Evolutionary conservation across 225 moss, liverwort and hornwort genomes (phyloP).

Genomic region (Neckera pumila): DNA sequence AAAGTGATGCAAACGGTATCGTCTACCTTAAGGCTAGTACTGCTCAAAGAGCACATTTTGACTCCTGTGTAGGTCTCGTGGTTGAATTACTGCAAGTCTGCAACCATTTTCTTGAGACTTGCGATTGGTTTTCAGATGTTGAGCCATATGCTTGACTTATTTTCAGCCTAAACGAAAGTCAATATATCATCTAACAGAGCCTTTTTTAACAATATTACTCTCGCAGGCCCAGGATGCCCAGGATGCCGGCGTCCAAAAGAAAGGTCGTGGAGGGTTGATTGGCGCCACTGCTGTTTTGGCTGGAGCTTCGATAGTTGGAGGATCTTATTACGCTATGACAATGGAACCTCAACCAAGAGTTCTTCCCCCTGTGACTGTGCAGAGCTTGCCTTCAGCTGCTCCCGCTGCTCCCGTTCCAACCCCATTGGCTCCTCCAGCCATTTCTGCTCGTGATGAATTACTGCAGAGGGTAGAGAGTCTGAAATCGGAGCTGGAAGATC

Average conservation of each 20-base stretch:
- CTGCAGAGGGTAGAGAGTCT: conserved; percentile 30
- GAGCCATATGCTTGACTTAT: background rate
- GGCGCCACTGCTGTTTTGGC: conserved; percentile 27
- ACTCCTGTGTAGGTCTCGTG: background rate
- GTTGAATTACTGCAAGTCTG: background rate
- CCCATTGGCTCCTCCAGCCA: conserved; percentile 11
- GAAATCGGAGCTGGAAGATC: conserved; percentile 44
- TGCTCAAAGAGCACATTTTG: background rate
- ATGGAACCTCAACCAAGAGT: conserved; percentile 16
- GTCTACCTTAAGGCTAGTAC: background rate
- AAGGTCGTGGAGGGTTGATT: conserved; percentile 11
- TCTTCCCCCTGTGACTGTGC: conserved; percentile 9
- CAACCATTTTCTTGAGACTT: background rate
- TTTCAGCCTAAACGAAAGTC: background rate
- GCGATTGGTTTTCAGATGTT: background rate
- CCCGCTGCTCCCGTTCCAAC: background rate
- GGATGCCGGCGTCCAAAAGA: conserved; percentile 14
- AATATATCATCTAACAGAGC: background rate
- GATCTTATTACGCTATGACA: conserved; percentile 45
- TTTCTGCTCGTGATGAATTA: conserved; percentile 63
- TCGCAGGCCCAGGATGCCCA: conserved; percentile 22
- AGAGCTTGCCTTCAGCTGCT: conserved; percentile 6
- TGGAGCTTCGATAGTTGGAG: conserved; percentile 33
- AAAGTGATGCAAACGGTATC: background rate
- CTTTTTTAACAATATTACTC: background rate